Conservation (phyloP, 352 stramenopile genomes). For the Pythium coloratum region DNA sequence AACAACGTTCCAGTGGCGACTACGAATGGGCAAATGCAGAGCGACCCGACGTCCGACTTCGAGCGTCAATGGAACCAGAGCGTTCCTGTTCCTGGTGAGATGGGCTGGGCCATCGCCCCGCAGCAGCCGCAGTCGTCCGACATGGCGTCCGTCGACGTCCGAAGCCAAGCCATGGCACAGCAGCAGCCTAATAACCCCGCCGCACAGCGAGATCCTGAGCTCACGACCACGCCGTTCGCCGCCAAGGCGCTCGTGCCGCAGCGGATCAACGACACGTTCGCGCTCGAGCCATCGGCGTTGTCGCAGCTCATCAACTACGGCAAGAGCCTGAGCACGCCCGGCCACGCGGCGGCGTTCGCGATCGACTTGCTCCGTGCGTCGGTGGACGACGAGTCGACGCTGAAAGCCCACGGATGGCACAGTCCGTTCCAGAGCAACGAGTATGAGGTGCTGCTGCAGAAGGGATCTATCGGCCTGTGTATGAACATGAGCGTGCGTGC, state of each 20-base stretch:
- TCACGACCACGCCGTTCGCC: conserved; percentile 60
- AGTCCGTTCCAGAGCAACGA: conserved; percentile 66
- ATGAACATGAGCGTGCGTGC: conserved; percentile 90
- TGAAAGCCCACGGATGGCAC: conserved; percentile 60
- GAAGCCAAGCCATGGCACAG: neutral
- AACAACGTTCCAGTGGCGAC: neutral
- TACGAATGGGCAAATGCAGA: conserved; percentile 21
- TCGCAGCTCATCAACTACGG: conserved; percentile 52
- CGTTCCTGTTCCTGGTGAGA: conserved; percentile 11
- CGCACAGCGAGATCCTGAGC: conserved; percentile 35
- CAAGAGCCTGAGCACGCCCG: conserved; percentile 58
- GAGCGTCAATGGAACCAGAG: conserved; percentile 45
- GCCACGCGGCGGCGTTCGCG: conserved; percentile 66
- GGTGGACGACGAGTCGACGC: conserved; percentile 34
- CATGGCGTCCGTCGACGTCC: neutral
- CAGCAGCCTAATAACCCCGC: conserved; percentile 1
- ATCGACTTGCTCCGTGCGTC: conserved; percentile 67
- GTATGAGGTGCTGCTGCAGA: conserved; percentile 87
- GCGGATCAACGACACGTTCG: conserved; percentile 63
- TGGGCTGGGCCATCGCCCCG: conserved; percentile 17
- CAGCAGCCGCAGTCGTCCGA: neutral
- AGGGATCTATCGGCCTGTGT: conserved; percentile 83
- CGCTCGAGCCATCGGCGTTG: conserved; percentile 47
- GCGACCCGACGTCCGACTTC: conserved; percentile 31
- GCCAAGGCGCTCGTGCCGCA: conserved; percentile 59